phyloP scores from a whole-genome alignment of 306 rosid genomes.

The Comarum palustre region DNA sequence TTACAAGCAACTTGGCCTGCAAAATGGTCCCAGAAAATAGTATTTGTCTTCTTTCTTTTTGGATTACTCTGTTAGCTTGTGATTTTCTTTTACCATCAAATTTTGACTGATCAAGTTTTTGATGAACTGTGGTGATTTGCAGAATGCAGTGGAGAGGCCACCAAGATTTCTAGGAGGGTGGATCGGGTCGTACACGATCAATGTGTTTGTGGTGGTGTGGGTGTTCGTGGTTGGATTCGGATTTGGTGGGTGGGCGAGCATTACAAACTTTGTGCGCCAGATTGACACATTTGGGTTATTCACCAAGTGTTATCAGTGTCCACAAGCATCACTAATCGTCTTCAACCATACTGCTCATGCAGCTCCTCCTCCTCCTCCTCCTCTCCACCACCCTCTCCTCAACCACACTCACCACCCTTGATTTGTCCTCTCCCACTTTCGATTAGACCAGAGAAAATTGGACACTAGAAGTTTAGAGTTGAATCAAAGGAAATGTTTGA shows the following conservation, averaged over 20 bases:
- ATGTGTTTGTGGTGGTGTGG: constrained; percentile 82
- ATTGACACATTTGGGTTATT: constrained; percentile 91
- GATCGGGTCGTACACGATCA: constrained; percentile 68
- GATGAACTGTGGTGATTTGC: constrained; percentile 35
- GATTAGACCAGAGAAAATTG: background rate
- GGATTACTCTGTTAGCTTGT: background rate
- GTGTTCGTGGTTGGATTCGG: constrained; percentile 86
- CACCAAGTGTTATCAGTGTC: constrained; percentile 96
- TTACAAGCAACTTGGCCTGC: background rate
- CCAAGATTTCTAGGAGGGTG: constrained; percentile 80
- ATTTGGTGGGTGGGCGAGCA: constrained; percentile 99
- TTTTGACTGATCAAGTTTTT: background rate
- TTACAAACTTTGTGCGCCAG: constrained; percentile 78
- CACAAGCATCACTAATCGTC: constrained; percentile 24
- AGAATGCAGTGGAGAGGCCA: constrained; percentile 96
- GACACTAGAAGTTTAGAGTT: constrained; percentile 12
- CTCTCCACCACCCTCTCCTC: constrained; percentile 38
- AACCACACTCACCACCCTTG: constrained; percentile 25
- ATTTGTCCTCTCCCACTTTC: background rate
- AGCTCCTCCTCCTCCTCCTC: constrained; percentile 59
- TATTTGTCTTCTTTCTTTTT: background rate
- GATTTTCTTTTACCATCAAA: background rate
- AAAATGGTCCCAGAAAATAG: constrained; percentile 1
- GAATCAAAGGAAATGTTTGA: background rate
- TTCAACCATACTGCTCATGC: constrained; percentile 49